These are phyloP conservation scores for Termitomyces sp. DNA, from an alignment of 768 basidiomycete genomes.

Conservation along the genomic window DNA sequence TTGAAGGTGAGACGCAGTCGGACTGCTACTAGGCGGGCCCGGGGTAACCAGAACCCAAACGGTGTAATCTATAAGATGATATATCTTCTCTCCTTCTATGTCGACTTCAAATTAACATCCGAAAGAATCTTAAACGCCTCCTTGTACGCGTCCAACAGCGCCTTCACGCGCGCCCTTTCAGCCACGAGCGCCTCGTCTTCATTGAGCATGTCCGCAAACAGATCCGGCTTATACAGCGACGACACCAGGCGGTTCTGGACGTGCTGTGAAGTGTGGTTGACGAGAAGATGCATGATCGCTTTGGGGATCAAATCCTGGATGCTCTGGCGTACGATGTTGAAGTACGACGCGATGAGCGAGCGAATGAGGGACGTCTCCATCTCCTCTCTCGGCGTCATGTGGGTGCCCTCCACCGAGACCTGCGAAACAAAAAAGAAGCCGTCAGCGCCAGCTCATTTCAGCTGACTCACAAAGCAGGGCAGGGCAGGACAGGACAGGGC, in stretches of 20 bases:
- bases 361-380: constrained; percentile 96
- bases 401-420: constrained; percentile 50
- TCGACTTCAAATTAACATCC: constrained; percentile 74
- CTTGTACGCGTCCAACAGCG: constrained; percentile 92
- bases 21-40: constrained; percentile 4
- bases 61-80: constrained; percentile 14
- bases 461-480: no score
- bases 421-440: constrained; percentile 3
- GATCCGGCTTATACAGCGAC: constrained; percentile 88
- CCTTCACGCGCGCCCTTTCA: constrained; percentile 91
- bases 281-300: constrained; percentile 97
- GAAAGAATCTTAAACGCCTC: constrained; percentile 87
- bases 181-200: constrained; percentile 96
- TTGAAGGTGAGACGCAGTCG: neutral
- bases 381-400: constrained; percentile 81
- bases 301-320: constrained; percentile 98
- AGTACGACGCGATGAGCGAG: constrained; percentile 93
- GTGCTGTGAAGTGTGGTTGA: constrained; percentile 94
- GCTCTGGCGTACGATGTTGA: constrained; percentile 91
- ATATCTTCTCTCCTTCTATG: constrained; percentile 25
- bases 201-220: constrained; percentile 87
- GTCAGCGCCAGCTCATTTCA: neutral
- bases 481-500: neutral
- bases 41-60: constrained; percentile 9
- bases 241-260: constrained; percentile 97